Evolutionary conservation across 768 basidiomycete genomes (phyloP).

Genomic region (Phlegmacium glaucopus): DNA sequence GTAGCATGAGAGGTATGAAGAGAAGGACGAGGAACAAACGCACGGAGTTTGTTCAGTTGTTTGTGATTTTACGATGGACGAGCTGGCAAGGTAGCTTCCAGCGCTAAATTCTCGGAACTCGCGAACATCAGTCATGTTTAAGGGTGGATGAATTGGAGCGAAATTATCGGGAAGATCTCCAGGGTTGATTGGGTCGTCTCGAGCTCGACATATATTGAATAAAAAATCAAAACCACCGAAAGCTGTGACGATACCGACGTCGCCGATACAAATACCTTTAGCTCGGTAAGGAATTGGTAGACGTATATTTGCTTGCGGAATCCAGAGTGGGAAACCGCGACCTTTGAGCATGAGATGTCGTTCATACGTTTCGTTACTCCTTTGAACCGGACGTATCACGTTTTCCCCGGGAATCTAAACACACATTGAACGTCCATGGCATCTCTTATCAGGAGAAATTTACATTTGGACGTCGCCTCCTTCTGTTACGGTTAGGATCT

Average conservation of each 20-base stretch:
- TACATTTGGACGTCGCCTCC: too few relatives aligned
- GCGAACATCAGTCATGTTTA: too few relatives aligned
- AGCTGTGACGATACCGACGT: background rate
- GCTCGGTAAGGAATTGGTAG: constrained; percentile 13
- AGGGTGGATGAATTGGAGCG: background rate
- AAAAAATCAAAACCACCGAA: background rate
- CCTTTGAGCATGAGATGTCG: constrained; percentile 10
- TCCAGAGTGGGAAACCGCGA: constrained; percentile 32
- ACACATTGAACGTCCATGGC: too few relatives aligned
- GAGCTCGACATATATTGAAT: background rate
- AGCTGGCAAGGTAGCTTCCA: background rate
- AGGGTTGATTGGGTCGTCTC: background rate
- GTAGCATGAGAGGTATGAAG: too few relatives aligned
- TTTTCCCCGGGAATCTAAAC: too few relatives aligned
- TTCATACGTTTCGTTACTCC: constrained; percentile 5
- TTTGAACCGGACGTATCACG: too few relatives aligned
- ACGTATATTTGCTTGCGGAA: constrained; percentile 22
- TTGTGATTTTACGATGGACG: too few relatives aligned
- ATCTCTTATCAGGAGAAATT: too few relatives aligned
- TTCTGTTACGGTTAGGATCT: too few relatives aligned
- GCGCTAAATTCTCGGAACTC: background rate
- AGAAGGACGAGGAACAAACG: too few relatives aligned
- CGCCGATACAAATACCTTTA: background rate
- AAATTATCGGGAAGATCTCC: background rate
- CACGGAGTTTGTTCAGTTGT: too few relatives aligned